Evolutionary conservation across 768 basidiomycete species (phyloP).

Genomic region (Stropharia rugosoannulata): DNA sequence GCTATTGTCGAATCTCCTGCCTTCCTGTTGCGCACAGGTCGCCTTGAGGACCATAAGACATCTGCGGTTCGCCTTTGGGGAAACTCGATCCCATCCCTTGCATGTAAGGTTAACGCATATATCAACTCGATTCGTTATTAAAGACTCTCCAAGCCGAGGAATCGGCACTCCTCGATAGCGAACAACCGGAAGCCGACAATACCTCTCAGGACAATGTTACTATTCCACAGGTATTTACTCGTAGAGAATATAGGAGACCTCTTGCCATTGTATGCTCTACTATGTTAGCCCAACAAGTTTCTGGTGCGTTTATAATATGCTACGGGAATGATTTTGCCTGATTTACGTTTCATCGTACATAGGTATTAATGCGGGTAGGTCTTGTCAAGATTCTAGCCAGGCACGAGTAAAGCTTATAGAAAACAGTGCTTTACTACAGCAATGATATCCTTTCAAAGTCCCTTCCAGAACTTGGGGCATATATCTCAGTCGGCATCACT

Average conservation of each 20-base stretch:
- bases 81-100: slow-evolving; percentile 18
- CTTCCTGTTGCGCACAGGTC: slow-evolving; percentile 56
- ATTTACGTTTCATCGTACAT: neutral
- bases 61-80: slow-evolving; percentile 58
- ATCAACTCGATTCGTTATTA: neutral
- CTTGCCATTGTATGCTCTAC: slow-evolving; percentile 65
- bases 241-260: slow-evolving; percentile 57
- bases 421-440: slow-evolving; percentile 84
- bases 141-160: slow-evolving; percentile 29
- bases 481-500: slow-evolving; percentile 83
- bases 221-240: slow-evolving; percentile 49
- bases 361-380: slow-evolving; percentile 76
- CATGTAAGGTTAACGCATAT: slow-evolving; percentile 21
- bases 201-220: slow-evolving; percentile 36
- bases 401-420: slow-evolving; percentile 1
- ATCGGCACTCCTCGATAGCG: slow-evolving; percentile 36
- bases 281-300: slow-evolving; percentile 80
- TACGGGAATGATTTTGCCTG: neutral
- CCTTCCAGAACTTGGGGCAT: slow-evolving; percentile 75
- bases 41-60: slow-evolving; percentile 46
- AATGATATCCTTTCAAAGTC: slow-evolving; percentile 83
- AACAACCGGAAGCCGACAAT: slow-evolving; percentile 21
- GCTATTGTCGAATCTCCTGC: slow-evolving; percentile 70
- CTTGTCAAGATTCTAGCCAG: neutral
- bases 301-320: slow-evolving; percentile 43